These are phyloP conservation scores for Aspergillus pseudoviridinutans DNA, from an alignment of 2,329 filamentous ascomycete genomes.

Conservation along the genomic window DNA sequence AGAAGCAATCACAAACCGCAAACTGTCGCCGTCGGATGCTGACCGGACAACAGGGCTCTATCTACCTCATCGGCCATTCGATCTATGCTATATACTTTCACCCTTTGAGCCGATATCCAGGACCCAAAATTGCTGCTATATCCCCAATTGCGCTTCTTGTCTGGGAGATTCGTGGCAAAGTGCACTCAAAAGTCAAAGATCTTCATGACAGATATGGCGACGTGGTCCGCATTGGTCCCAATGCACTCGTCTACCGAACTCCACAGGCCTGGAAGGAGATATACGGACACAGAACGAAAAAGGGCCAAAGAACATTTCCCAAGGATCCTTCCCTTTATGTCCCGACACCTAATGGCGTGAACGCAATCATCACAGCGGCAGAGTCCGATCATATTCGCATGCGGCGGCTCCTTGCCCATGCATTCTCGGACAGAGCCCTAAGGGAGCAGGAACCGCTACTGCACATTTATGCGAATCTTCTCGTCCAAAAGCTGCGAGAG, in stretches of 20 bases:
- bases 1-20: neutral
- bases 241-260: slow-evolving; percentile 31
- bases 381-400: slow-evolving; percentile 22
- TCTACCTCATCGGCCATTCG: neutral
- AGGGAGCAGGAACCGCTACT: slow-evolving; percentile 21
- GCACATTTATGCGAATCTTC: slow-evolving; percentile 17
- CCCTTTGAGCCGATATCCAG: slow-evolving; percentile 38
- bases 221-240: slow-evolving; percentile 36
- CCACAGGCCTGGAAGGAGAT: slow-evolving; percentile 41
- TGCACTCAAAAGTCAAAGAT: slow-evolving; percentile 16
- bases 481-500: slow-evolving; percentile 19
- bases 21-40: neutral
- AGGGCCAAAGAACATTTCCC: slow-evolving; percentile 12
- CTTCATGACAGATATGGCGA: slow-evolving; percentile 35
- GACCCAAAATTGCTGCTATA: slow-evolving; percentile 32
- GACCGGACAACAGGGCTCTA: neutral
- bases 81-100: slow-evolving; percentile 37
- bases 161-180: slow-evolving; percentile 26
- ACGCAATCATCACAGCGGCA: slow-evolving; percentile 13
- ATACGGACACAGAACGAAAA: slow-evolving; percentile 30
- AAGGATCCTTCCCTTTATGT: slow-evolving; percentile 29
- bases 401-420: slow-evolving; percentile 26
- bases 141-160: slow-evolving; percentile 34
- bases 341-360: slow-evolving; percentile 9
- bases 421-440: slow-evolving; percentile 30